phyloP scores from a whole-genome alignment of 129 eudicot species.

The Pittosporum tobira region DNA sequence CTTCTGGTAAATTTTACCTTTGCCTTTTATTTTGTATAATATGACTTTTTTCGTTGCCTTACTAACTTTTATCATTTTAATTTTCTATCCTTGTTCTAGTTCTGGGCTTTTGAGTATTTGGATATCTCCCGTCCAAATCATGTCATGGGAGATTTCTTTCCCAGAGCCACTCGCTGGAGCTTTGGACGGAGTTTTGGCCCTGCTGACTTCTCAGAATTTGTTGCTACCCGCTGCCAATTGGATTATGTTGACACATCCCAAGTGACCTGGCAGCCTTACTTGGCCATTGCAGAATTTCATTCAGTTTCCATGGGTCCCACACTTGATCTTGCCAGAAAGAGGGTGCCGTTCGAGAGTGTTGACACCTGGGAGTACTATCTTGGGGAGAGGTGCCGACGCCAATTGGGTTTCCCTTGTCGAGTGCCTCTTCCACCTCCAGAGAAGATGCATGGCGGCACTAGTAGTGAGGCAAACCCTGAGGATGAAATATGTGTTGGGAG shows the following conservation, averaged over 20 bases:
- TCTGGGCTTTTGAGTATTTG: conserved; percentile 18
- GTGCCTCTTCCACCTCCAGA: conserved; percentile 6
- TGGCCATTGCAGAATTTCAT: neutral
- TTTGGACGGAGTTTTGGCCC: neutral
- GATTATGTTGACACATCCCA: conserved; percentile 5
- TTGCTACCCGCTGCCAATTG: conserved; percentile 11
- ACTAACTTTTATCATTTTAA: neutral
- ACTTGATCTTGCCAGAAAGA: conserved; percentile 1
- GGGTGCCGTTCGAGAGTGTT: conserved; percentile 8
- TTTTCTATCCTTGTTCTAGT: conserved; percentile 6
- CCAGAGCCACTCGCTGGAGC: conserved; percentile 9
- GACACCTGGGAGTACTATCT: conserved; percentile 15
- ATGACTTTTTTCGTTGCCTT: neutral
- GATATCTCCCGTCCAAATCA: conserved; percentile 12
- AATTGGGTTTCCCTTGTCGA: conserved; percentile 8
- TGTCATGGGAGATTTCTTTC: neutral
- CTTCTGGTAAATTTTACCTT: conserved; percentile 3
- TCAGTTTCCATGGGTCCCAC: neutral
- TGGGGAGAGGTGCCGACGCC: conserved; percentile 11
- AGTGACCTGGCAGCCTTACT: conserved; percentile 11
- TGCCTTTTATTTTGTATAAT: neutral
- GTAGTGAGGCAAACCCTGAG: neutral
- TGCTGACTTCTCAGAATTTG: neutral
- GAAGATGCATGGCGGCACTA: conserved; percentile 10
- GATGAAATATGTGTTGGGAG: conserved; percentile 1